A percentile compares a stretch with the other conserved stretches of the same genome.
Conservation (phyloP, 1,284 basidiomycete species). For the Pterula multifida region DNA sequence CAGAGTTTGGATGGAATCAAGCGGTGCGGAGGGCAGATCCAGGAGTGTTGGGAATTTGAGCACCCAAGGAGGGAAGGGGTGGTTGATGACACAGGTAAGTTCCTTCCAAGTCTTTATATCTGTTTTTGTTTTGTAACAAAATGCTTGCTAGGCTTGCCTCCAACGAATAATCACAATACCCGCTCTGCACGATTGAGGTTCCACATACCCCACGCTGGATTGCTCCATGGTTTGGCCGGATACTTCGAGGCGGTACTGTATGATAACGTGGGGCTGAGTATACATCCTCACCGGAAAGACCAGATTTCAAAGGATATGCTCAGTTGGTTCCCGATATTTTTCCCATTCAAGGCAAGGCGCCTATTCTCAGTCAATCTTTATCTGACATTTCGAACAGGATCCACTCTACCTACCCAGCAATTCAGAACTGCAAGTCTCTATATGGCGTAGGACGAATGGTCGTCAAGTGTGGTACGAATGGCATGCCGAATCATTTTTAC, state of each 20-base stretch:
- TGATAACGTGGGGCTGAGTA: slow-evolving; percentile 80
- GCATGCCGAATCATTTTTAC: slow-evolving; percentile 87
- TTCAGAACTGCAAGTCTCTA: slow-evolving; percentile 84
- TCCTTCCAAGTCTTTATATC: slow-evolving; percentile 9
- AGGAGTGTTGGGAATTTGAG: slow-evolving; percentile 97
- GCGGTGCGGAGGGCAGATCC: slow-evolving; percentile 71
- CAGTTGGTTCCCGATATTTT: slow-evolving; percentile 98
- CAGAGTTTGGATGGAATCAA: slow-evolving; percentile 35
- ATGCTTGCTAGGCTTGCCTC: slow-evolving; percentile 51
- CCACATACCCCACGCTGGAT: slow-evolving; percentile 88
- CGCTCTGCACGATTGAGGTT: slow-evolving; percentile 76
- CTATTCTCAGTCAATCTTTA: background rate
- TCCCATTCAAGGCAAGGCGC: slow-evolving; percentile 75
- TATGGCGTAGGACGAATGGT: slow-evolving; percentile 88
- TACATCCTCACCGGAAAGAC: slow-evolving; percentile 83
- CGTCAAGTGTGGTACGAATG: slow-evolving; percentile 98
- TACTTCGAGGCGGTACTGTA: slow-evolving; percentile 97
- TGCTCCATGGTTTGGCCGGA: slow-evolving; percentile 94
- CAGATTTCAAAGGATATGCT: slow-evolving; percentile 88
- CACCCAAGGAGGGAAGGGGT: slow-evolving; percentile 79
- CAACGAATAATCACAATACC: slow-evolving; percentile 83
- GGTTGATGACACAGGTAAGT: slow-evolving; percentile 57
- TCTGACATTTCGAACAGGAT: slow-evolving; percentile 40
- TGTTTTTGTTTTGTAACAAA: slow-evolving; percentile 4
- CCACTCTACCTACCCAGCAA: slow-evolving; percentile 89